These are phyloP conservation scores for Maudiozyma serrabonitensis DNA, from an alignment of 805 yeast species.

Conservation along the genomic window DNA sequence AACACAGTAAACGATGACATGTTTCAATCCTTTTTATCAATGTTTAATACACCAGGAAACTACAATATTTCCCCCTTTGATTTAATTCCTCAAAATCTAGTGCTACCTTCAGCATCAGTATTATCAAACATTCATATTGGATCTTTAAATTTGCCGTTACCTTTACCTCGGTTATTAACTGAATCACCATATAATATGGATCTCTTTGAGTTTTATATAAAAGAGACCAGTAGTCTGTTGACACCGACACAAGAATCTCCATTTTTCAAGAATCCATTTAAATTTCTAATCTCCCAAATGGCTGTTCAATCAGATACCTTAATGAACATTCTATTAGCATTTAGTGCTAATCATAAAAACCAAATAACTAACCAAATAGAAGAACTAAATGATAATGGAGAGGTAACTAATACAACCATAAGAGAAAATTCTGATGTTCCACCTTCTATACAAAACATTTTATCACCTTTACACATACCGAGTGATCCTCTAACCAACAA, in stretches of 20 bases:
- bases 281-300: constrained; percentile 53
- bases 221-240: constrained; percentile 48
- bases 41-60: not conserved
- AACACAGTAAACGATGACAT: not conserved
- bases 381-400: not conserved
- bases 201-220: constrained; percentile 52
- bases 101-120: not conserved
- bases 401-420: not conserved
- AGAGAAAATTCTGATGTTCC: not conserved
- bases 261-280: constrained; percentile 55
- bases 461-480: not conserved
- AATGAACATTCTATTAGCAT: constrained; percentile 46
- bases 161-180: constrained; percentile 51
- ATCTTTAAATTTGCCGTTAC: constrained; percentile 15
- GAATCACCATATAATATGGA: constrained; percentile 53
- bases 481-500: not conserved
- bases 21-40: not conserved
- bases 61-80: not conserved
- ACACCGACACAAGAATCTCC: constrained; percentile 55
- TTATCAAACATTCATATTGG: not conserved
- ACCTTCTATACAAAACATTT: not conserved
- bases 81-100: not conserved
- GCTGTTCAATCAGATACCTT: constrained; percentile 50
- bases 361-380: constrained; percentile 9
- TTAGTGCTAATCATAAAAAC: constrained; percentile 36